phyloP scores from a whole-genome alignment of 75 land plant species.

The Sequoia sempervirens region DNA sequence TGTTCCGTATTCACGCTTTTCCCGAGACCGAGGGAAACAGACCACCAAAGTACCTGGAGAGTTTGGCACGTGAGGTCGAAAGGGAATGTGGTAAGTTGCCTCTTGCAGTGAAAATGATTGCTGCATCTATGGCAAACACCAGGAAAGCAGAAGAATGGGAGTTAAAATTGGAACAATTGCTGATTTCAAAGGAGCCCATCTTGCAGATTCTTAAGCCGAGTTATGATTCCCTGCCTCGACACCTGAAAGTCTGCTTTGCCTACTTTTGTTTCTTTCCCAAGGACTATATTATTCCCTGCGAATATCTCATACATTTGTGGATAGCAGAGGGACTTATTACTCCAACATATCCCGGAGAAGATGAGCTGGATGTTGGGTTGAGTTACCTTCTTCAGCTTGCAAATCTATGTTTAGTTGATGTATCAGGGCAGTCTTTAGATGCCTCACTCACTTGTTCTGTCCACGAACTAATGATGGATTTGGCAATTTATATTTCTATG shows the following conservation, averaged over 20 bases:
- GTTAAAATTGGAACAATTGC: neutral
- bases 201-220: conserved; percentile 18
- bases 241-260: conserved; percentile 21
- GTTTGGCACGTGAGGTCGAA: neutral
- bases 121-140: neutral
- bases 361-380: conserved; percentile 17
- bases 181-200: neutral
- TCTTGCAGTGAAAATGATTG: neutral
- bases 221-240: conserved; percentile 22
- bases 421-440: neutral
- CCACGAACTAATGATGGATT: neutral
- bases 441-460: neutral
- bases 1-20: conserved; percentile 21
- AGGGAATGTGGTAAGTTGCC: neutral
- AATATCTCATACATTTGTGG: conserved; percentile 25
- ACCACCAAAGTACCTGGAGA: neutral
- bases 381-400: conserved; percentile 28
- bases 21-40: neutral
- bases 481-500: neutral
- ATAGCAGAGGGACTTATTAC: conserved; percentile 31
- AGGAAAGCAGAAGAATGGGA: neutral
- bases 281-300: conserved; percentile 1
- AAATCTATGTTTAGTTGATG: conserved; percentile 31
- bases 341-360: neutral
- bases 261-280: conserved; percentile 33